Conservation (phyloP, 805 yeast genomes). For the Myxozyma mucilagina region DNA sequence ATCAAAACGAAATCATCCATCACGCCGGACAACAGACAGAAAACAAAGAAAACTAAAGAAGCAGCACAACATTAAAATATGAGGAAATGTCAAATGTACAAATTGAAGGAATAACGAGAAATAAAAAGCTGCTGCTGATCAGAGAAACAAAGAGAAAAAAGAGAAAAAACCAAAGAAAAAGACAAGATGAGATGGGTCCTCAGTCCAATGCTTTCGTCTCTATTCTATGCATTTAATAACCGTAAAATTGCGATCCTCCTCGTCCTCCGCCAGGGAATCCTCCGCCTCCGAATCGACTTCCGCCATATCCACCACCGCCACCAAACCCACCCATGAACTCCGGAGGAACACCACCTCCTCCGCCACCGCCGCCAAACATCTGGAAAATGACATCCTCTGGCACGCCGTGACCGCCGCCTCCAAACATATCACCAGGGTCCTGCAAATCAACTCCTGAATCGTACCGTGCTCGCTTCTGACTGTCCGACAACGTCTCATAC, state of each 20-base stretch:
- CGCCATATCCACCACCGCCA: slow-evolving; percentile 25
- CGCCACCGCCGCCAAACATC: slow-evolving; percentile 44
- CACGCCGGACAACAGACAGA: neutral
- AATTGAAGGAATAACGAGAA: neutral
- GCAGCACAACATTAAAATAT: neutral
- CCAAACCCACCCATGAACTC: slow-evolving; percentile 28
- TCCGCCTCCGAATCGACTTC: slow-evolving; percentile 25
- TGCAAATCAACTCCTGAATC: slow-evolving; percentile 82
- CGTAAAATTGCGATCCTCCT: slow-evolving; percentile 29
- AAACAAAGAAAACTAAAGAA: neutral
- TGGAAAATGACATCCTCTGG: slow-evolving; percentile 39
- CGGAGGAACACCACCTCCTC: slow-evolving; percentile 27
- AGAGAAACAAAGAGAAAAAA: neutral
- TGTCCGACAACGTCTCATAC: slow-evolving; percentile 80
- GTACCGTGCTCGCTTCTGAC: slow-evolving; percentile 82
- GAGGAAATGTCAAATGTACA: neutral
- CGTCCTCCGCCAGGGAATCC: slow-evolving; percentile 31
- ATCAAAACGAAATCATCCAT: neutral
- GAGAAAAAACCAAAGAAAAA: neutral
- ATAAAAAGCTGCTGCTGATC: neutral
- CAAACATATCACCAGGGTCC: slow-evolving; percentile 59
- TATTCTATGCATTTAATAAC: neutral
- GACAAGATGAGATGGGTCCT: neutral
- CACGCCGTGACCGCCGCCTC: slow-evolving; percentile 49
- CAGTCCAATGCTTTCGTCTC: neutral